phyloP scores from a whole-genome alignment of 805 yeast genomes.

The Saccharomycopsis babjevae region DNA sequence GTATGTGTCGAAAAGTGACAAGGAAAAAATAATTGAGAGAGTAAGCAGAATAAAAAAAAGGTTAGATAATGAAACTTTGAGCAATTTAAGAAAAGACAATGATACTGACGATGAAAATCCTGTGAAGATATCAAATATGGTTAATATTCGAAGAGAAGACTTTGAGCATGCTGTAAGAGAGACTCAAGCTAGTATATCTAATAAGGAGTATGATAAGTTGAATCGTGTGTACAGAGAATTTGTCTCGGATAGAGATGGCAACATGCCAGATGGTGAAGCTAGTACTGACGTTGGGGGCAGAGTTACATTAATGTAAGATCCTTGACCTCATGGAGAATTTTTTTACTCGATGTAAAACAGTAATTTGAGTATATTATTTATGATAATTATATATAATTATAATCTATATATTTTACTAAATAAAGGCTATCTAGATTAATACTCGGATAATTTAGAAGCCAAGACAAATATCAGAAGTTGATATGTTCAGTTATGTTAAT shows the following conservation, averaged over 20 bases:
- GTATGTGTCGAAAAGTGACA: conserved; percentile 32
- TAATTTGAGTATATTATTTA: background rate
- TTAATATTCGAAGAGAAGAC: conserved; percentile 43
- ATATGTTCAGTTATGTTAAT: background rate
- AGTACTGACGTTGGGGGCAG: conserved; percentile 79
- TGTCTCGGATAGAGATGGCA: conserved; percentile 69
- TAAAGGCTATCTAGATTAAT: background rate
- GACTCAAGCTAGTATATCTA: conserved; percentile 85
- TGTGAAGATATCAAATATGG: background rate
- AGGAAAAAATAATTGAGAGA: conserved; percentile 34
- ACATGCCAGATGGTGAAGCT: conserved; percentile 78
- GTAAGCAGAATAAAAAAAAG: conserved; percentile 18
- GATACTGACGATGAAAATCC: conserved; percentile 1
- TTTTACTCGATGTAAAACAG: background rate
- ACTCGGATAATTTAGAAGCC: background rate
- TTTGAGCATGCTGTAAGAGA: conserved; percentile 54
- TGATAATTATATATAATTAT: background rate
- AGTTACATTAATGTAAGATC: conserved; percentile 58
- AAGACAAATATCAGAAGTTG: background rate
- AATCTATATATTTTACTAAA: conserved; percentile 1
- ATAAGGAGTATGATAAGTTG: conserved; percentile 55
- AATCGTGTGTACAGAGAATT: conserved; percentile 59
- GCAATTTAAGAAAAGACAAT: conserved; percentile 2
- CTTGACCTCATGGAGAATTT: background rate
- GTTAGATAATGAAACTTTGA: background rate